Percentiles rank a stretch among this genome's conserved stretches.
These are phyloP conservation scores for Chalciporus chontae DNA, from an alignment of 768 basidiomycete species.

Conservation along the genomic window DNA sequence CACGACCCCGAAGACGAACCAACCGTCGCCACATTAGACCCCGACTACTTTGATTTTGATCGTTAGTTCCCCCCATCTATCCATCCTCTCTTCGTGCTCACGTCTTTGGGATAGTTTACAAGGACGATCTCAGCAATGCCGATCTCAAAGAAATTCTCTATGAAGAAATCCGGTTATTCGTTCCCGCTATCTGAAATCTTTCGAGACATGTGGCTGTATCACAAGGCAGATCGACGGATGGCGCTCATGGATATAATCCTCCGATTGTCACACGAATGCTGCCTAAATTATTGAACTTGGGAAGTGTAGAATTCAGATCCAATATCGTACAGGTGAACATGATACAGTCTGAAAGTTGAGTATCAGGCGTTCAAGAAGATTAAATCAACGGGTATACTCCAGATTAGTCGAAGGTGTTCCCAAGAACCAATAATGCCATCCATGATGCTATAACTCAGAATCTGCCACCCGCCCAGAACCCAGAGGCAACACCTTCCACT, in stretches of 20 bases:
- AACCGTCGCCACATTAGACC: constrained; percentile 69
- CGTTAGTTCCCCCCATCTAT: constrained; percentile 38
- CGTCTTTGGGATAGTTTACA: constrained; percentile 44
- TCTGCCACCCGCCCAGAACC: constrained; percentile 59
- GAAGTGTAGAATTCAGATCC: constrained; percentile 3
- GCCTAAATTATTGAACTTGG: constrained; percentile 1
- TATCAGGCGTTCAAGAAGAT: background rate
- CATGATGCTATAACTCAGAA: constrained; percentile 28
- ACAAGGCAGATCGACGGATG: background rate
- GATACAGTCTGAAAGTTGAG: constrained; percentile 13
- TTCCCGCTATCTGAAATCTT: constrained; percentile 50
- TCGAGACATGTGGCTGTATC: no score
- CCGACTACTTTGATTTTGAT: constrained; percentile 91
- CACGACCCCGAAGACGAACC: constrained; percentile 93
- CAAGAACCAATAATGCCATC: background rate
- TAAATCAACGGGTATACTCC: constrained; percentile 4
- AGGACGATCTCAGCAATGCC: constrained; percentile 72
- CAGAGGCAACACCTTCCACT: constrained; percentile 69
- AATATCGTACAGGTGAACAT: constrained; percentile 20
- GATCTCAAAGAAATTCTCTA: constrained; percentile 82
- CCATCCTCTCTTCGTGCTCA: constrained; percentile 3
- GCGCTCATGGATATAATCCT: background rate
- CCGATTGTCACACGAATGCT: background rate
- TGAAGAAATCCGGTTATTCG: constrained; percentile 78
- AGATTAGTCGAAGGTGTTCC: constrained; percentile 7